Base-by-base conservation (phyloP, 768 basidiomycete species). In the Agaricus blazei region DNA sequence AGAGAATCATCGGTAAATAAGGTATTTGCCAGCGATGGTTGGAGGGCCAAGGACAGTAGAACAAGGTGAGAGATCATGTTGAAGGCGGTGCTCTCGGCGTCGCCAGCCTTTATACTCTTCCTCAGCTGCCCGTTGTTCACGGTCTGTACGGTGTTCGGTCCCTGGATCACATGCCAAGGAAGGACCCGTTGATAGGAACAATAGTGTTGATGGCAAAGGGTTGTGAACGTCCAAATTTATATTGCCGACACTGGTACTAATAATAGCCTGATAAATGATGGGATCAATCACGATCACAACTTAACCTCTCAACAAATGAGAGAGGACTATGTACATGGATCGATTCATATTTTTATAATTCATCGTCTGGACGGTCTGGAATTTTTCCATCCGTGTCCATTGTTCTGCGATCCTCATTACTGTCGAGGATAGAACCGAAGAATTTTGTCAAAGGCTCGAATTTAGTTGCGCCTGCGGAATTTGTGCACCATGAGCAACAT, bases 401-500 rank as follows among this genome's bases (percentile, higher is more conserved):
- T 44, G 42, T 37, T 14, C 51, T 49, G 5, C 88, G 74, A 61
- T 87, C 80, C 1, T 73, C 82, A 3, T 84, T 81, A 51, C 88
- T 88, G 56, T 88, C 84, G 15, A 88, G 63, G 36, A 90, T 74
- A 0, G 84, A 82, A 60, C 81, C 84, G 66, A 88, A 85, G 73
- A 87, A 90, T 62, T 84, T 82, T 58, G 79, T 79, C 40, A 96
- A 72, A 2, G 87, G 77, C 51, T 92, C 88, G 59, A 83, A 78
- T 71, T 95, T 95, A 63, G 75, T 77, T 36, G 76, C 68, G 41
- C 91, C 92, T 88, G 61, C 7, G 6, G 8, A 41, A 41, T 8
- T 95, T 63, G 76, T 78, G 19, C 36, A 76, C 91, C 92, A 88
- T 29, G 19, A n/a, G 40, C 55, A 46, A 50, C 11, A 14, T 51